phyloP scores from a whole-genome alignment of 2,329 filamentous ascomycete species.

The Neofusicoccum ribis region DNA sequence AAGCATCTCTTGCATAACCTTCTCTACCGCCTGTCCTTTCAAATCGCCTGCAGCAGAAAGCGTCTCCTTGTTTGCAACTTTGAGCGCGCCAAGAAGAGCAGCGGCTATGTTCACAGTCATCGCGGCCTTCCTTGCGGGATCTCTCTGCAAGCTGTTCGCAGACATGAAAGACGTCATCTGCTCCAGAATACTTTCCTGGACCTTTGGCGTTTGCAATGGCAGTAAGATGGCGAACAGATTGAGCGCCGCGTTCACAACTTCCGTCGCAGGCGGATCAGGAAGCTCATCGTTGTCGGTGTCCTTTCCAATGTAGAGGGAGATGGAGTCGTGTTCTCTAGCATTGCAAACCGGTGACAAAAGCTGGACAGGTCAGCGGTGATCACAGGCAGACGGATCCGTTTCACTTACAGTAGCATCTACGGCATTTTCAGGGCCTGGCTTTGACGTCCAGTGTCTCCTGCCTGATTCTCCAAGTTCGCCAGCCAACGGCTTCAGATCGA shows the following conservation, averaged over 20 bases:
- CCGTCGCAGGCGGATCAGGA: slow-evolving; percentile 82
- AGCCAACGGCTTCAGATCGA: slow-evolving; percentile 68
- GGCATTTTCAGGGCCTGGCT: slow-evolving; percentile 61
- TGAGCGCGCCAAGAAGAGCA: slow-evolving; percentile 76
- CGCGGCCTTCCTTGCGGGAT: slow-evolving; percentile 84
- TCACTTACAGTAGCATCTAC: slow-evolving; percentile 53
- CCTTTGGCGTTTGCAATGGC: slow-evolving; percentile 82
- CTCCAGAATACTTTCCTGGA: slow-evolving; percentile 94
- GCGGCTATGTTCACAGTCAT: slow-evolving; percentile 88
- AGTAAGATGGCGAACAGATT: slow-evolving; percentile 90
- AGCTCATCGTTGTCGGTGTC: slow-evolving; percentile 44
- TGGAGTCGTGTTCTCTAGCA: slow-evolving; percentile 86
- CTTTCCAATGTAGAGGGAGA: slow-evolving; percentile 69
- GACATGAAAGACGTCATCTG: slow-evolving; percentile 90
- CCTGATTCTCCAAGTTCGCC: slow-evolving; percentile 53
- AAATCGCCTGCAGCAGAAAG: slow-evolving; percentile 71
- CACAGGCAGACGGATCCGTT: slow-evolving; percentile 1
- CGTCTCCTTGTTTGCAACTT: slow-evolving; percentile 82
- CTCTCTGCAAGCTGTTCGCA: slow-evolving; percentile 75
- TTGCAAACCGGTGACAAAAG: slow-evolving; percentile 67
- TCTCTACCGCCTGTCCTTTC: slow-evolving; percentile 74
- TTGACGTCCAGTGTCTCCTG: slow-evolving; percentile 52
- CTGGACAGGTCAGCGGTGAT: slow-evolving; percentile 27
- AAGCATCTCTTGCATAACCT: slow-evolving; percentile 66
- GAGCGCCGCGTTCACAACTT: slow-evolving; percentile 92